Evolutionary conservation across 441 rosid species (phyloP), one percentile per base, ranked within the genome.

Genomic region (Populus tomentosa): DNA sequence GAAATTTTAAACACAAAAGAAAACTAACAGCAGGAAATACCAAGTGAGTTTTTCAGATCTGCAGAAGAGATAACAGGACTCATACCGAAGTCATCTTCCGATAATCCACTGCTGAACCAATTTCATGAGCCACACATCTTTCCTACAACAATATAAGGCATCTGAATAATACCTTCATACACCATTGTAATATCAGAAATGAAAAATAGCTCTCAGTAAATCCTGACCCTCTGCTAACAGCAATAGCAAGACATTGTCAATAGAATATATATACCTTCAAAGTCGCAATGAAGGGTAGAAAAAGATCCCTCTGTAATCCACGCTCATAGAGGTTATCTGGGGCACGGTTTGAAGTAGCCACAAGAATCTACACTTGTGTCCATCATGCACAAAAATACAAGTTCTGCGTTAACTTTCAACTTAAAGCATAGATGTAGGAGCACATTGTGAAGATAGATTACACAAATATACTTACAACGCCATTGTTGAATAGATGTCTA

Each of bases 251-350:
- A 72, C 42, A 30, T 46, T 50, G 6, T 50, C n/a, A 4, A 50
- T 16, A 50, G 7, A 16, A 71, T 35, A 24, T 18, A 69, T 35
- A 38, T 83, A 94, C 98, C 98, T 92, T 94, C 76, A 96, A 85
- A 79, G 94, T 87, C 53, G 88, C 82, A 86, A 94, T 94, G 83
- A 94, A 96, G 68, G 98, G 98, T 73, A 96, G 82, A 82, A 96
- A 96, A 72, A 96, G 98, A 88, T 91, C 98, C 85, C 99, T 91
- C 77, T 94, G 98, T 72, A 94, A 82, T 85, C 99, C 98, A 84
- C 97, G 87, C 88, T 93, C 98, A 66, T 95, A 95, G 16, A 95
- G 95, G 75, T 90, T 90, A 86, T 95, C 93, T 18, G 99, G 98
- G 82, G 93, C 95, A 9, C 99, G 93, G 83, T 96, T 96, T 77